Conservation (phyloP, 345 rosid genomes). For the Cardamine occulta region DNA sequence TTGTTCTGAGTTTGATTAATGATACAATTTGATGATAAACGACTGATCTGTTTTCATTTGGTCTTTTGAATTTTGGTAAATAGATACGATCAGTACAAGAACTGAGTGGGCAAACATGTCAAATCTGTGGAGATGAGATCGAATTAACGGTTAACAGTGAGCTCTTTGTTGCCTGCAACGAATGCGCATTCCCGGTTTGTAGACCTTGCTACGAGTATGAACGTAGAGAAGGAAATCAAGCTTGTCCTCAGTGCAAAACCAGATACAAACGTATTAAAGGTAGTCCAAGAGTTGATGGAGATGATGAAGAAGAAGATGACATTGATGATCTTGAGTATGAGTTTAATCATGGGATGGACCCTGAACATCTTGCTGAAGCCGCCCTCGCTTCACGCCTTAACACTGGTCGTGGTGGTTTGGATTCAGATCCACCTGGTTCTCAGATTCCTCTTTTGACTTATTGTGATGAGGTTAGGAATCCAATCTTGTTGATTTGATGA, state of each 20-base stretch:
- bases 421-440: conserved; percentile 62
- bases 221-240: conserved; percentile 94
- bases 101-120: conserved; percentile 88
- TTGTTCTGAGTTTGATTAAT: background rate
- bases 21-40: conserved; percentile 11
- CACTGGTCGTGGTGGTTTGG: conserved; percentile 62
- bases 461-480: conserved; percentile 70
- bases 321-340: conserved; percentile 88
- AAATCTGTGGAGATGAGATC: conserved; percentile 89
- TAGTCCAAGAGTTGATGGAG: conserved; percentile 93
- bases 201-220: conserved; percentile 93
- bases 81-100: conserved; percentile 92
- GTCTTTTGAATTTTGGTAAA: conserved; percentile 10
- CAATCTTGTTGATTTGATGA: background rate
- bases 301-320: conserved; percentile 95
- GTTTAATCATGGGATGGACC: conserved; percentile 69
- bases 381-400: conserved; percentile 58
- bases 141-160: conserved; percentile 74
- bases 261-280: conserved; percentile 90
- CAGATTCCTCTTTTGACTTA: conserved; percentile 92
- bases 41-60: conserved; percentile 26
- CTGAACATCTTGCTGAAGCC: conserved; percentile 66
- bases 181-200: conserved; percentile 99
- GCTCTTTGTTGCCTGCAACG: conserved; percentile 94
- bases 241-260: conserved; percentile 97